phyloP scores from a whole-genome alignment of 768 basidiomycete species.

The Russula vinacea region DNA sequence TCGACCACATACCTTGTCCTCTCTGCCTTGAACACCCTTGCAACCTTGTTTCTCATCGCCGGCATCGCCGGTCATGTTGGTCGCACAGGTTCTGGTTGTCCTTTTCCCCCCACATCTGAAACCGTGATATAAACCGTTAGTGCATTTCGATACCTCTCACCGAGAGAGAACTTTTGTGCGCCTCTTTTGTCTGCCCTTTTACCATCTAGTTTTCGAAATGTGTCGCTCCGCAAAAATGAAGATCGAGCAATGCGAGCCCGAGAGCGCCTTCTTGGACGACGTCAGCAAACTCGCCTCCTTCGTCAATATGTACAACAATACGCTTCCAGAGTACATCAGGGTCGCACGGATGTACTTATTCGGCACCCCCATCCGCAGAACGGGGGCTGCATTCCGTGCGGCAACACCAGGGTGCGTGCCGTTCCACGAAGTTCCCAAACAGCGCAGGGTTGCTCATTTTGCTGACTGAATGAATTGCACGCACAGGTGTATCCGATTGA shows the following conservation, averaged over 20 bases:
- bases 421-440: neutral
- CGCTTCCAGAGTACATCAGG: conserved; percentile 21
- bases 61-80: neutral
- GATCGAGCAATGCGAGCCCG: conserved; percentile 4
- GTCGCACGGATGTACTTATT: conserved; percentile 25
- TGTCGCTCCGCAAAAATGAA: conserved; percentile 7
- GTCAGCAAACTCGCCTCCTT: conserved; percentile 10
- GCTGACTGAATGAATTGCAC: neutral
- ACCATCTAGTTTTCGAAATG: neutral
- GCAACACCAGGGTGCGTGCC: conserved; percentile 24
- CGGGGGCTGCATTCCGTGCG: neutral
- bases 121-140: conserved; percentile 7
- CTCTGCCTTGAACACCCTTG: neutral
- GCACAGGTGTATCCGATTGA: conserved; percentile 27
- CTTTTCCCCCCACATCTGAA: neutral
- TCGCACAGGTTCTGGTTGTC: neutral
- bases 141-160: neutral
- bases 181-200: neutral
- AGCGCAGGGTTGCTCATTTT: neutral
- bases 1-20: conserved; percentile 2
- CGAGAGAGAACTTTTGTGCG: neutral
- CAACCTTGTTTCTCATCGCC: conserved; percentile 19
- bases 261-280: conserved; percentile 8
- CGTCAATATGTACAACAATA: conserved; percentile 12
- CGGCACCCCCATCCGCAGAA: conserved; percentile 26